phyloP scores from a whole-genome alignment of 257 asterid species.

The Solanum ossicruentum region DNA sequence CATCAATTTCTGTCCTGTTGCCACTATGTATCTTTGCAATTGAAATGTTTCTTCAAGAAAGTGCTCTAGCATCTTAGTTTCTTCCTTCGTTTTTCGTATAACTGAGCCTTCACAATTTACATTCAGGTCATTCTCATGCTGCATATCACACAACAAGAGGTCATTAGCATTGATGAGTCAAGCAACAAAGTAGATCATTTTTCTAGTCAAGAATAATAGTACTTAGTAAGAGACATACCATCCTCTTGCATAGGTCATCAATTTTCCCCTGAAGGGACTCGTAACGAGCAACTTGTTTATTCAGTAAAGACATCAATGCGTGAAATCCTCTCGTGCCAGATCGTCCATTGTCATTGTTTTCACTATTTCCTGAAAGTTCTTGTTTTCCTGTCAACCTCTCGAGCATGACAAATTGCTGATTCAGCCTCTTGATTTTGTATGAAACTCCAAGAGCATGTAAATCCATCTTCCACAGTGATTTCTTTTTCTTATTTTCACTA shows the following conservation, averaged over 20 bases:
- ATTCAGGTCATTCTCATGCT: slow-evolving; percentile 44
- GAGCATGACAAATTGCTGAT: slow-evolving; percentile 75
- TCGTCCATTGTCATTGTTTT: slow-evolving; percentile 8
- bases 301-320: slow-evolving; percentile 42
- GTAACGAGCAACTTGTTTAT: slow-evolving; percentile 67
- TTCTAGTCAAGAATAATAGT: background rate
- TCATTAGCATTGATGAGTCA: background rate
- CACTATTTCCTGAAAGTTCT: slow-evolving; percentile 30
- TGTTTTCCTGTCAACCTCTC: slow-evolving; percentile 66
- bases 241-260: slow-evolving; percentile 69
- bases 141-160: slow-evolving; percentile 6
- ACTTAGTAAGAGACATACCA: slow-evolving; percentile 32
- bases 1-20: slow-evolving; percentile 72
- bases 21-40: slow-evolving; percentile 77
- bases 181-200: background rate
- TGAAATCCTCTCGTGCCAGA: slow-evolving; percentile 23
- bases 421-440: slow-evolving; percentile 88
- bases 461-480: slow-evolving; percentile 56
- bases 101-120: slow-evolving; percentile 26
- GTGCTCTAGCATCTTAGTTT: slow-evolving; percentile 56
- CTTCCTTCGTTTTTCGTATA: slow-evolving; percentile 47
- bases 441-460: slow-evolving; percentile 86
- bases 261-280: slow-evolving; percentile 74
- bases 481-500: slow-evolving; percentile 13
- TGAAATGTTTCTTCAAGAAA: slow-evolving; percentile 91